Base-by-base conservation (phyloP, 768 basidiomycete species). In the Dacryopinax primogenitus region DNA sequence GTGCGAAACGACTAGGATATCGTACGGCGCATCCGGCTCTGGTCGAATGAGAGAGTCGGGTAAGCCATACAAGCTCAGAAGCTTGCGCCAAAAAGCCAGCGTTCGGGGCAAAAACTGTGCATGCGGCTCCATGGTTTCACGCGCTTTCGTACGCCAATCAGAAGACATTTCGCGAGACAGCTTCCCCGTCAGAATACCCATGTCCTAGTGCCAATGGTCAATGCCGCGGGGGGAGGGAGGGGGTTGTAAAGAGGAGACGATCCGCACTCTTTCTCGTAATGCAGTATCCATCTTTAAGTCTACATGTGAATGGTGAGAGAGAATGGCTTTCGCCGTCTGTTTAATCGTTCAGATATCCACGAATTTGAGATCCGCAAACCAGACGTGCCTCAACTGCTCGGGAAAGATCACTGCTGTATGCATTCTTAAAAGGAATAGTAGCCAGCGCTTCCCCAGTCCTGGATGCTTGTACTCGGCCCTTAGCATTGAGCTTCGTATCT, bases 321-420 rank as follows among this genome's bases (percentile, higher is more conserved):
- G 72, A 69, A 90, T 87, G 35, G 75, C 75, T 70, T 85, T 80
- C 18, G 86, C 85, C 1, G 89, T 91, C 88, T 88, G 66, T 34
- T 66, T 13, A 33, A 28, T 39, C 30, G 26, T 30, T 41, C 30
- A 39, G 2, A 62, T 4, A 21, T 26, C 6, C 34, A 36, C 18
- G 0, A 51, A n/a, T 28, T 21, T 44, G 12, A 1, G 23, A 33
- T 33, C 18, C 32, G 7, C 7, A 13, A 35, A 58, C 33, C 36
- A 41, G 21, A 34, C 51, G 74, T 71, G 90, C 90, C 76, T 83
- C 80, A 58, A 74, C 75, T 13, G 90, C 90, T 66, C 91, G 78
- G 62, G 69, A 75, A 62, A 92, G 79, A 76, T 91, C 88, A 71
- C 90, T 92, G 66, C 81, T 83, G 71, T 82, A 85, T 33, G 84